Evolutionary conservation across 305 asterid genomes (phyloP), one percentile per base, ranked within the genome.

Genomic region (Fraxinus baroniana): DNA sequence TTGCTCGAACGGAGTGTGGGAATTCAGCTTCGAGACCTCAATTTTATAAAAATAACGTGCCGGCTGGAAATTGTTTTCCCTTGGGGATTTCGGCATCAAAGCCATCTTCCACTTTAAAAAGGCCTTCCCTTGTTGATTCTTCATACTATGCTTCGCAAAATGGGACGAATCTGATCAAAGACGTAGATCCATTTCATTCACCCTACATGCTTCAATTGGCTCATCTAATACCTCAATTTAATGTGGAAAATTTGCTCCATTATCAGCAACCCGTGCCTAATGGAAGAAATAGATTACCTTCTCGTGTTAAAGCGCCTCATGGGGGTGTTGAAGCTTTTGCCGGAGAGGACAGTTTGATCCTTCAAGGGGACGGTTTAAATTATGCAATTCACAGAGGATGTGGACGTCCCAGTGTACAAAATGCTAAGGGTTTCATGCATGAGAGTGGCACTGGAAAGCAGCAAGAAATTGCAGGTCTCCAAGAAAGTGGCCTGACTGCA

Each of bases 321-420:
- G 87, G 87, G 78, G 84, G 80, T 62, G 81, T 78, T 62, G 92
- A 89, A 26, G 80, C 81, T 35, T 82, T 87, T 74, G 74, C 82
- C 0, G 84, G 88, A 32, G 94, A 91, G 71, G 94, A 87, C 32
- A 86, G 94, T 83, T 83, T 92, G 86, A 85, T 90, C 46, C 73
- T 90, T 82, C 89, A 91, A 55, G 93, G 93, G 15, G 91, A 87
- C 49, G 85, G 88, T 82, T 44, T 87, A 44, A 82, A 86, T 78
- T 80, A 78, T 75, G 88, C 78, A 7, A 80, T 86, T 30, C 77
- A 81, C 28, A 88, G 88, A 39, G 91, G 88, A 36, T 72, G 86
- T 22, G 86, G 71, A 13, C 83, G 83, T 60, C 35, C 86, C 1
- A 82, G 85, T 85, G 90, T 89, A 8, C 84, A 83, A 35, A 82